Conservation (phyloP, 1,139 yeast species). For the Hanseniaspora uvarum region DNA sequence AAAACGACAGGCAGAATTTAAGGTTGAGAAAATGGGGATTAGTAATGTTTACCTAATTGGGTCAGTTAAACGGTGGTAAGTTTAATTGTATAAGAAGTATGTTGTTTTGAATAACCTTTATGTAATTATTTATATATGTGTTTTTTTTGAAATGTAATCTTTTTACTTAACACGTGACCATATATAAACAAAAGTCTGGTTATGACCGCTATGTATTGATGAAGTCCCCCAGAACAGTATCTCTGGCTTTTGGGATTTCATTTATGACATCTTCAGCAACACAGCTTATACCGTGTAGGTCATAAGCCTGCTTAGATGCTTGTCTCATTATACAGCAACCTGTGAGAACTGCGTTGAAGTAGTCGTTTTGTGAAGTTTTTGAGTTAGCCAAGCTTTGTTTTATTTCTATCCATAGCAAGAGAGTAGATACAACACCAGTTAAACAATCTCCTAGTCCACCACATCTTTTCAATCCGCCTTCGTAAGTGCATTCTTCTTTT, state of each 20-base stretch:
- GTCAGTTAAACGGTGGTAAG: too few species aligned
- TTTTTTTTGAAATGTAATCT: too few species aligned
- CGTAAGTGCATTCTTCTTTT: constrained; percentile 12
- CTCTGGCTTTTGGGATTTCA: neutral
- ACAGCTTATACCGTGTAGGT: constrained; percentile 4
- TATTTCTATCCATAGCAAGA: constrained; percentile 38
- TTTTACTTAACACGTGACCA: neutral
- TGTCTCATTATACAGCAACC: constrained; percentile 11
- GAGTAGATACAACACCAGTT: constrained; percentile 48
- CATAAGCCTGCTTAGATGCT: constrained; percentile 4
- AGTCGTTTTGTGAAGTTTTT: neutral
- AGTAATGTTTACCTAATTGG: too few species aligned
- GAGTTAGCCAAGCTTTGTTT: neutral
- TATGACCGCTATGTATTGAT: neutral
- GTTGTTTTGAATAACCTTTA: too few species aligned
- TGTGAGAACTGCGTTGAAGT: constrained; percentile 3
- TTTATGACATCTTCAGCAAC: constrained; percentile 13
- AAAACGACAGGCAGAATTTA: too few species aligned
- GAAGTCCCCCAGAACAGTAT: constrained; percentile 6
- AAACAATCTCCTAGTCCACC: constrained; percentile 65
- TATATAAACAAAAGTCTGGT: neutral
- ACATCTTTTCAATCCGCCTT: constrained; percentile 46
- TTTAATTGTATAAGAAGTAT: too few species aligned
- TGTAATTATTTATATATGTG: neutral
- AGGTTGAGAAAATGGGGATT: too few species aligned